Conservation (phyloP, 2,329 filamentous ascomycete species). For the Leptodontidium sp. region DNA sequence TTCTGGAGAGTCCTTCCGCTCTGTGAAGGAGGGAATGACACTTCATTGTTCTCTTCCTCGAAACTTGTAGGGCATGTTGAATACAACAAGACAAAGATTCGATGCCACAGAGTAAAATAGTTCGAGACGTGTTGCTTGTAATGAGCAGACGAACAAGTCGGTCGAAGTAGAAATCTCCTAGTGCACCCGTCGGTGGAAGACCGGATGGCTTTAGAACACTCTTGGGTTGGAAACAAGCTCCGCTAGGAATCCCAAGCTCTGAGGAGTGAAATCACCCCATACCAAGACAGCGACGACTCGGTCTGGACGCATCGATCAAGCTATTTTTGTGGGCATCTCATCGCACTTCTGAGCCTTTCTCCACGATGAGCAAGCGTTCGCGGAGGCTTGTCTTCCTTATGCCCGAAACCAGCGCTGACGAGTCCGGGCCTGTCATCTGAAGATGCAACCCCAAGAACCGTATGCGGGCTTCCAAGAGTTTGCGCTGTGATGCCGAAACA, state of each 20-base stretch:
- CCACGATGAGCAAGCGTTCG: slow-evolving; percentile 10
- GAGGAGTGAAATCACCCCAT: slow-evolving; percentile 3
- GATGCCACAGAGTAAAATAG: neutral
- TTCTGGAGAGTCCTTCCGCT: neutral
- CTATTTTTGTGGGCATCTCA: neutral
- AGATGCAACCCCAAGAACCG: slow-evolving; percentile 1
- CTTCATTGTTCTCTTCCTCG: neutral
- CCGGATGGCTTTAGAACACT: neutral
- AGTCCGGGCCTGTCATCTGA: slow-evolving; percentile 10
- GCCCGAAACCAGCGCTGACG: slow-evolving; percentile 13
- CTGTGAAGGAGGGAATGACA: neutral
- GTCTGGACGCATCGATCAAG: slow-evolving; percentile 1
- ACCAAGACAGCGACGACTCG: slow-evolving; percentile 1
- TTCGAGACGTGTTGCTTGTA: neutral
- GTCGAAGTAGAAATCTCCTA: too few relatives aligned
- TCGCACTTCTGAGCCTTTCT: neutral
- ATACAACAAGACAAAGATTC: neutral
- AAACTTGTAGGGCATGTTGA: neutral
- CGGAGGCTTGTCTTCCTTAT: neutral
- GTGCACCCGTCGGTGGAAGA: neutral
- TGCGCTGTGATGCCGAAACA: neutral
- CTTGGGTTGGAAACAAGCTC: slow-evolving; percentile 4
- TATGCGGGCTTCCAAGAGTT: neutral
- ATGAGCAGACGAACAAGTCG: neutral
- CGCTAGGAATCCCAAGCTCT: neutral